Percentiles rank a stretch among this genome's conserved stretches.
These are phyloP conservation scores for Spergularia marina DNA, from an alignment of 148 eudicot species.

Conservation along the genomic window DNA sequence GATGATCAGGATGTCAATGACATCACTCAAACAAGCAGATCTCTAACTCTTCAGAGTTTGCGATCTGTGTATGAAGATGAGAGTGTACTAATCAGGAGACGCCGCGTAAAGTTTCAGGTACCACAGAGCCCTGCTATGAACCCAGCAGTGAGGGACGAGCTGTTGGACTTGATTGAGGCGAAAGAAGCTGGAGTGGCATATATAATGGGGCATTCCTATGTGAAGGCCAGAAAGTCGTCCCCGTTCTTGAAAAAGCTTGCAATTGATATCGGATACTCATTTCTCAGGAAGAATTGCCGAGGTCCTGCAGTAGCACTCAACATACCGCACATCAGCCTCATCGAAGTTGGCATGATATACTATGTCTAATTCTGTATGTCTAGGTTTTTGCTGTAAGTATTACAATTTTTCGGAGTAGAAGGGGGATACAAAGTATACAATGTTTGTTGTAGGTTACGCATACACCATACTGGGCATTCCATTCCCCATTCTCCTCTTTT, in stretches of 20 bases:
- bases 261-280: conserved; percentile 82
- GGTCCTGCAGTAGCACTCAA: conserved; percentile 91
- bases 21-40: conserved; percentile 61
- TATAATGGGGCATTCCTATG: conserved; percentile 88
- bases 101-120: conserved; percentile 63
- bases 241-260: conserved; percentile 68
- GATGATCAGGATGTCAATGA: conserved; percentile 34
- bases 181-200: conserved; percentile 94
- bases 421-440: background rate
- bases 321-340: conserved; percentile 94
- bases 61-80: conserved; percentile 78
- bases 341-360: conserved; percentile 96
- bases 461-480: background rate
- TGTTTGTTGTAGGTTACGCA: conserved; percentile 19
- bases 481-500: conserved; percentile 1
- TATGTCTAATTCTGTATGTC: conserved; percentile 50
- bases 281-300: conserved; percentile 89
- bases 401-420: conserved; percentile 2
- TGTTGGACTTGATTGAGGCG: conserved; percentile 72
- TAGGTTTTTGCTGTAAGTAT: conserved; percentile 17
- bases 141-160: conserved; percentile 65
- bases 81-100: conserved; percentile 47
- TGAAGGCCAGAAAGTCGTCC: conserved; percentile 76
- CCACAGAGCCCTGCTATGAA: conserved; percentile 58
- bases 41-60: conserved; percentile 72